phyloP scores from a whole-genome alignment of 2,329 filamentous ascomycete genomes.

The Bipolaris sorokiniana region DNA sequence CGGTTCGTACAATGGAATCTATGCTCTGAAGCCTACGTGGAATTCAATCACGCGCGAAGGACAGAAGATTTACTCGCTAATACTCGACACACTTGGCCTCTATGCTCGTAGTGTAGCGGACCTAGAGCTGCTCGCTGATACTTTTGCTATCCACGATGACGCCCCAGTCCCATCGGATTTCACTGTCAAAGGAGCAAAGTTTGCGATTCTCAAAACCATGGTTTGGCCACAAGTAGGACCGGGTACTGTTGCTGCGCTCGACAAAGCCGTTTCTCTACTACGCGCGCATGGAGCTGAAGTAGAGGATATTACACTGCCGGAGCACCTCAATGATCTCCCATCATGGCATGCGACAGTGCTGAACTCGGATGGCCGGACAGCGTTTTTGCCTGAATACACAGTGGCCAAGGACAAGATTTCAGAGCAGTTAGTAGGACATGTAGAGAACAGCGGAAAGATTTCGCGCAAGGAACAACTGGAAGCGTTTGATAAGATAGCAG shows the following conservation, averaged over 20 bases:
- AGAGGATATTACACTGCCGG: conserved; percentile 62
- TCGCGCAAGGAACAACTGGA: conserved; percentile 58
- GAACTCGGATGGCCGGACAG: conserved; percentile 58
- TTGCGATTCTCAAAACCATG: conserved; percentile 60
- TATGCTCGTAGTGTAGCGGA: conserved; percentile 65
- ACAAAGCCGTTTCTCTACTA: conserved; percentile 44
- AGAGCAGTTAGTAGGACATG: conserved; percentile 55
- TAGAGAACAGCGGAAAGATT: conserved; percentile 56
- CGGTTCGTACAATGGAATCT: conserved; percentile 69
- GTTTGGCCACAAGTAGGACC: conserved; percentile 56
- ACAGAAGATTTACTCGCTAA: conserved; percentile 63
- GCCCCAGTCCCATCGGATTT: conserved; percentile 46
- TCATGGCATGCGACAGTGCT: conserved; percentile 62
- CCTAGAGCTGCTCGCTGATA: conserved; percentile 61
- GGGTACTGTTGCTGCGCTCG: conserved; percentile 46
- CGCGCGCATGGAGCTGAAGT: conserved; percentile 59
- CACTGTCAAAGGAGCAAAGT: conserved; percentile 53
- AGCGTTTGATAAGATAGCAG: conserved; percentile 62
- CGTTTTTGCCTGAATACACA: conserved; percentile 62
- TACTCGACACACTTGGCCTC: conserved; percentile 67
- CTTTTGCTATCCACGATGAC: conserved; percentile 63
- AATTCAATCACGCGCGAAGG: conserved; percentile 67
- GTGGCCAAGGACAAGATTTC: conserved; percentile 57
- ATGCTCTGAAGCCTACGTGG: conserved; percentile 71
- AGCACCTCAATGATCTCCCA: conserved; percentile 44